These are phyloP conservation scores for Pestalotiopsis sp. DNA, from an alignment of 2,329 filamentous ascomycete species.

Conservation along the genomic window DNA sequence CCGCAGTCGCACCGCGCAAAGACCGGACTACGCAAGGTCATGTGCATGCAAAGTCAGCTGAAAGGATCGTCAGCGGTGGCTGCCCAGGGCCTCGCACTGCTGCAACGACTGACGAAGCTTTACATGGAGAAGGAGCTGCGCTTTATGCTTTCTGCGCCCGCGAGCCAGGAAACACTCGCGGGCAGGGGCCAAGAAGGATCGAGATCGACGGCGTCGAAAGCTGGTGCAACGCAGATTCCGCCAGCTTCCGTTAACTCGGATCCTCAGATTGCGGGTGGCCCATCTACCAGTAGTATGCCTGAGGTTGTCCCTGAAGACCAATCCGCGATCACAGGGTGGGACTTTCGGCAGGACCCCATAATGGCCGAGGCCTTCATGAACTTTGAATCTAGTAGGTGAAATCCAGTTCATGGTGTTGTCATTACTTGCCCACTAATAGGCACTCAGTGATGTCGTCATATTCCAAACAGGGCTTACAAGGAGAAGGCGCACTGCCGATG, in stretches of 20 bases:
- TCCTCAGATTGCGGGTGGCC: not conserved
- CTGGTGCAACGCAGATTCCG: not conserved
- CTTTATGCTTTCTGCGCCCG: not conserved
- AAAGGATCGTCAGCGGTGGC: not conserved
- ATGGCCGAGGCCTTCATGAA: not conserved
- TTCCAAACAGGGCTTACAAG: not conserved
- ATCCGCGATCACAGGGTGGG: not conserved
- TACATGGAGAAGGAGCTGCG: not conserved
- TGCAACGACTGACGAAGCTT: not conserved
- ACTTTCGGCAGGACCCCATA: not conserved
- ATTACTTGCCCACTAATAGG: not conserved
- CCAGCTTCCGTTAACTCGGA: not conserved
- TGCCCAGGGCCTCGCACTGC: not conserved
- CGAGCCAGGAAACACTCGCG: not conserved
- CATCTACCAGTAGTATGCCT: not conserved
- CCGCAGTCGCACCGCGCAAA: slow-evolving; percentile 20
- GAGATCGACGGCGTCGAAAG: not conserved
- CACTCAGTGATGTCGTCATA: not conserved
- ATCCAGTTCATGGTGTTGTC: accelerated
- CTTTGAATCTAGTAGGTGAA: not conserved
- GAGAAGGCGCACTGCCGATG: not conserved
- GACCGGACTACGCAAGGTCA: slow-evolving; percentile 22
- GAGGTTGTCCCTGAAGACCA: not conserved
- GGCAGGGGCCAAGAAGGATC: not conserved
- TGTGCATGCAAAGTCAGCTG: slow-evolving; percentile 20